Evolutionary conservation across 495 filamentous ascomycete genomes (phyloP), one percentile per base, ranked within the genome.

Genomic region (Aspergillus sclerotioniger): DNA sequence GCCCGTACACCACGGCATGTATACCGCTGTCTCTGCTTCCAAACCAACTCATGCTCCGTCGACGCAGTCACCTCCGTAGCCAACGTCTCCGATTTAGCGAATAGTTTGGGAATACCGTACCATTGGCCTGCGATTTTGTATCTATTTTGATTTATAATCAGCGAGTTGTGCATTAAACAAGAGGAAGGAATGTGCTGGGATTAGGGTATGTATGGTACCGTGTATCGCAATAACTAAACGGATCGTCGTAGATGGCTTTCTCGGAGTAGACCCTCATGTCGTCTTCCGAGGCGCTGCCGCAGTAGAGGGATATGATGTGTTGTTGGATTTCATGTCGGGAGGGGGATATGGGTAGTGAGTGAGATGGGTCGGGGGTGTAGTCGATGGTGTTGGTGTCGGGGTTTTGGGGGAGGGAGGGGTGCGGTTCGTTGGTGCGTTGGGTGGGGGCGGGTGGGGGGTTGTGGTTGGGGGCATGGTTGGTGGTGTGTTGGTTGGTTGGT

Each of bases 41-140:
- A 57, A 0, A 46, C 47, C 32, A 57, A 2, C 33, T 33, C 35
- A 21, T 57, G 17, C 16, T 49, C 55, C 4, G 5, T 20, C 5
- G 9, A n/a, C 16, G 20, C 32, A 5, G 39, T 17, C 15, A 52
- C 37, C 31, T 57, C 55, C 21, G 47, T 57, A 10, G 47, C 55
- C 35, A 57, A 15, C 33, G 47, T 57, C 25, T 57, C 55, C 1
- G 55, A 57, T 12, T 33, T 28, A 1, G 33, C 35, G 32, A 57
- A 57, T 6, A 57, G n/a, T 35, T 57, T 51, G 4, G 55, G 55
- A 15, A 57, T 50, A 8, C 55, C 55, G 37, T 57, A 57, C 55
- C 55, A 57, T 17, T 57, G 55, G 47, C 55, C 55, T 16, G 55
- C 55, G 19, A 57, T 51, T 17, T 57, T 57, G 48, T 57, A 29